phyloP scores from a whole-genome alignment of 2,329 filamentous ascomycete species.

The Fusarium sp. region DNA sequence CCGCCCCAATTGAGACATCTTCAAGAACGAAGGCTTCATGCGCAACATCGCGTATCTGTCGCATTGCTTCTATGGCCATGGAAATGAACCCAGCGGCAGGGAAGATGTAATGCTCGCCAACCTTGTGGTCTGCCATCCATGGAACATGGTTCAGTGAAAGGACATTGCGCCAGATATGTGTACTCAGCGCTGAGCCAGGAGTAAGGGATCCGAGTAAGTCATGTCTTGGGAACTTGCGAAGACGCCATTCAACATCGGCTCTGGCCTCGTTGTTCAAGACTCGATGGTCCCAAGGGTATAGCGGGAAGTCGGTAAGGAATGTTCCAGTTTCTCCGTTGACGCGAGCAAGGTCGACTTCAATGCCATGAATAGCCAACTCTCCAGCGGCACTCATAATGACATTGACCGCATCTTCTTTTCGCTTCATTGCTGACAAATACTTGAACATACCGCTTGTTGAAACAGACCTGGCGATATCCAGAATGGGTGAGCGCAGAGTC shows the following conservation, averaged over 20 bases:
- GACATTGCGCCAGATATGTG: not conserved
- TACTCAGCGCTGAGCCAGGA: conserved; percentile 1
- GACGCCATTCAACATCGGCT: conserved; percentile 1
- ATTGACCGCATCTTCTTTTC: not conserved
- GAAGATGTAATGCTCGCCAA: conserved; percentile 3
- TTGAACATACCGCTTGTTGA: not conserved
- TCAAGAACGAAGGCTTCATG: not conserved
- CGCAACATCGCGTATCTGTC: not conserved
- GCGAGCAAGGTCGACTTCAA: not conserved
- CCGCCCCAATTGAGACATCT: conserved; percentile 1
- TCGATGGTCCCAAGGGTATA: not conserved
- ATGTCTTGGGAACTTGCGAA: not conserved
- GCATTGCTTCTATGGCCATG: conserved; percentile 5
- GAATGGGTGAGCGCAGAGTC: not conserved
- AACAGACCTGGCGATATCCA: not conserved
- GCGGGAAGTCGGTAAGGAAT: not conserved
- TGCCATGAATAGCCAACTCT: not conserved
- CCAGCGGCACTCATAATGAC: not conserved
- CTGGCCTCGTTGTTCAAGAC: not conserved
- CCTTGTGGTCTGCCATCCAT: conserved; percentile 5
- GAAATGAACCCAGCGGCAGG: conserved; percentile 1
- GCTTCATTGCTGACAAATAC: not conserved
- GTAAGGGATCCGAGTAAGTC: not conserved
- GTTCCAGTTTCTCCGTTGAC: not conserved
- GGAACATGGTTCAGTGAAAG: conserved; percentile 1